Evolutionary conservation across 2,329 filamentous ascomycete genomes (phyloP).

Genomic region (Paecilomyces sp.): DNA sequence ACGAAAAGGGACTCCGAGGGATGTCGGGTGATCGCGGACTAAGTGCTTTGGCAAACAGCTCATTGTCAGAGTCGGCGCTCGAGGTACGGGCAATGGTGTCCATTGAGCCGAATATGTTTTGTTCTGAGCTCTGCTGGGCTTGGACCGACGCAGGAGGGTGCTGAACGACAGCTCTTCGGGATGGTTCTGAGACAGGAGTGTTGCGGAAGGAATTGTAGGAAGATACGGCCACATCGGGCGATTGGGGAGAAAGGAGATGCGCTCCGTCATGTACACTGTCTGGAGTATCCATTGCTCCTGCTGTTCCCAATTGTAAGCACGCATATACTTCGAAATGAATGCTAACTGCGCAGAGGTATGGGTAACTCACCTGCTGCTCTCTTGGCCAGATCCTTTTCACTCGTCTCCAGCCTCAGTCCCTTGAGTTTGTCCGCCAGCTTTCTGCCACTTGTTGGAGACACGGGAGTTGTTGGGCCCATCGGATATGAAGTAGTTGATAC

Average conservation of each 20-base stretch:
- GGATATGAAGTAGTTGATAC: slow-evolving; percentile 18
- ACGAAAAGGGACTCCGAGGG: slow-evolving; percentile 72
- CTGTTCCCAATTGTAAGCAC: slow-evolving; percentile 11
- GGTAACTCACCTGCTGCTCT: slow-evolving; percentile 40
- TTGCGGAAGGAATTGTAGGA: slow-evolving; percentile 52
- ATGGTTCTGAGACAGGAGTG: slow-evolving; percentile 6
- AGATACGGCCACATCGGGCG: slow-evolving; percentile 57
- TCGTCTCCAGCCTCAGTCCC: slow-evolving; percentile 71
- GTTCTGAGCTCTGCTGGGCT: slow-evolving; percentile 21
- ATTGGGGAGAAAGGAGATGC: slow-evolving; percentile 55
- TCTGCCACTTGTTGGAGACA: slow-evolving; percentile 57
- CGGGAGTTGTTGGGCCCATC: slow-evolving; percentile 49
- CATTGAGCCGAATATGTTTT: slow-evolving; percentile 23
- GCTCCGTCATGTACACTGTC: slow-evolving; percentile 11
- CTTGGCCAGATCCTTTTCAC: slow-evolving; percentile 55
- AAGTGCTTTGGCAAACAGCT: slow-evolving; percentile 79
- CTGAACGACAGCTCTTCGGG: slow-evolving; percentile 23
- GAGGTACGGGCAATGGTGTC: slow-evolving; percentile 24
- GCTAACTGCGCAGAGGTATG: slow-evolving; percentile 18
- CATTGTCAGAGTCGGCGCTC: slow-evolving; percentile 59
- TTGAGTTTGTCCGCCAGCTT: slow-evolving; percentile 72
- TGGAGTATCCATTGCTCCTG: neutral
- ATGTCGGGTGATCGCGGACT: slow-evolving; percentile 82
- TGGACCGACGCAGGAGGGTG: slow-evolving; percentile 33
- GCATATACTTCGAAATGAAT: slow-evolving; percentile 15